Base-by-base conservation (phyloP, 2,329 filamentous ascomycete species). In the Ambrosiella cleistominuta region DNA sequence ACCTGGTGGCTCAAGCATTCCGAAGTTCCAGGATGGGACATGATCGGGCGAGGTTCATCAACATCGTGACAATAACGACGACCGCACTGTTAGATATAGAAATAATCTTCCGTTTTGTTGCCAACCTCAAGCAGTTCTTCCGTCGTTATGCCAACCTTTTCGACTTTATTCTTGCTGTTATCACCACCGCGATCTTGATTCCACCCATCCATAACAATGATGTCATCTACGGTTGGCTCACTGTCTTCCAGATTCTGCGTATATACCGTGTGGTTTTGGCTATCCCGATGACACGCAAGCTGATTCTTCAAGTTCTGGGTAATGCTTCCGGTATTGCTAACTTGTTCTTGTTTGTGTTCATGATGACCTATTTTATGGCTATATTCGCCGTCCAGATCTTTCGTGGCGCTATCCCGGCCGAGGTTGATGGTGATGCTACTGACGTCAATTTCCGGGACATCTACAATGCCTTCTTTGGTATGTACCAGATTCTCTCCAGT, bases 401-500 rank as follows among this genome's bases (percentile, higher is more conserved):
- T 66, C 84, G 93, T 40, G 90, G 90, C 37, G 84, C 95, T 64
- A 79, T 97, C 36, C 84, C 87, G 0, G 64, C 74, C n/a, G 80
- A 88, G 63, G 69, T 73, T 1, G 68, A 71, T n/a, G 85, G 82
- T 2, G 73, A 85, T 1, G 70, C 77, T 2, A 81, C 86, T 61
- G 71, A 77, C 19, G 80, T 93, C 47, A 86, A 87, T 0, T 98
- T 98, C 68, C 82, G 81, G 66, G 87, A 88, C 44, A 93, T 98
- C 40, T 98, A 85, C 73, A 97, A 97, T 66, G 86, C 89, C 0
- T 98, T 98, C 66, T 75, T 98, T 13, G 93, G 90, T 59, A 97
- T 98, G 89, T 98, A 98, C 67, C 88, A 96, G 70, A 81, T 98
- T 37, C 73, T 98, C 50, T 96, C 93, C 8, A 96, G 88, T 65